These are phyloP conservation scores for Geotrichum histeridarum DNA, from an alignment of 1,139 yeast genomes.

Conservation along the genomic window DNA sequence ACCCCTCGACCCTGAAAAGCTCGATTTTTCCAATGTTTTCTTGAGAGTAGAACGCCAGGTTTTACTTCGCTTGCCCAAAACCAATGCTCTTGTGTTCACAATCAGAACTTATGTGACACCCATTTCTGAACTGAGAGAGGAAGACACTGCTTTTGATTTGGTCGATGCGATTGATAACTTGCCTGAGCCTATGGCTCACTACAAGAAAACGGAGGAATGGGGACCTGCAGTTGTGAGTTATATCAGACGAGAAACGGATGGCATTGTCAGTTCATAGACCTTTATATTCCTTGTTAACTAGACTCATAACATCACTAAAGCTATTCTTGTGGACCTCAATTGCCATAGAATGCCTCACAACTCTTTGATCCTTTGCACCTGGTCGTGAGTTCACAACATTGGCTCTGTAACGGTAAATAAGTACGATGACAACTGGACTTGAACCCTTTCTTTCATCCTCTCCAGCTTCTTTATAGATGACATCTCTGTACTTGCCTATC, in stretches of 20 bases:
- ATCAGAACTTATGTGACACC: conserved; percentile 65
- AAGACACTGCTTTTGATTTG: conserved; percentile 40
- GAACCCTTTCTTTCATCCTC: no score
- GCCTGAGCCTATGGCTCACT: conserved; percentile 54
- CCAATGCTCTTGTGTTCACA: conserved; percentile 53
- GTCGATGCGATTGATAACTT: conserved; percentile 54
- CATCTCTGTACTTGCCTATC: background rate
- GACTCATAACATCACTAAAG: no score
- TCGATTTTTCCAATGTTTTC: conserved; percentile 54
- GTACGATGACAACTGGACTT: no score
- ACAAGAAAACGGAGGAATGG: conserved; percentile 60
- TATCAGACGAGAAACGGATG: conserved; percentile 35
- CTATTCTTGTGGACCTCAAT: no score
- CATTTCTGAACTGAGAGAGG: conserved; percentile 50
- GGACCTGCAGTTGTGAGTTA: conserved; percentile 56
- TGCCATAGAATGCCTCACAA: no score
- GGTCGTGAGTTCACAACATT: no score
- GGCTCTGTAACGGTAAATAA: no score
- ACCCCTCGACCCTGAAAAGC: conserved; percentile 39
- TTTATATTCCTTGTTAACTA: no score
- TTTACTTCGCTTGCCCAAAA: conserved; percentile 53
- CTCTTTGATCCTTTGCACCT: no score
- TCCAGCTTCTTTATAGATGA: no score
- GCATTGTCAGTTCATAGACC: conserved; percentile 15
- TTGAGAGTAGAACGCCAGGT: conserved; percentile 60